These are phyloP conservation scores for Lepidium africanum DNA, from an alignment of 345 rosid species.

Conservation along the genomic window DNA sequence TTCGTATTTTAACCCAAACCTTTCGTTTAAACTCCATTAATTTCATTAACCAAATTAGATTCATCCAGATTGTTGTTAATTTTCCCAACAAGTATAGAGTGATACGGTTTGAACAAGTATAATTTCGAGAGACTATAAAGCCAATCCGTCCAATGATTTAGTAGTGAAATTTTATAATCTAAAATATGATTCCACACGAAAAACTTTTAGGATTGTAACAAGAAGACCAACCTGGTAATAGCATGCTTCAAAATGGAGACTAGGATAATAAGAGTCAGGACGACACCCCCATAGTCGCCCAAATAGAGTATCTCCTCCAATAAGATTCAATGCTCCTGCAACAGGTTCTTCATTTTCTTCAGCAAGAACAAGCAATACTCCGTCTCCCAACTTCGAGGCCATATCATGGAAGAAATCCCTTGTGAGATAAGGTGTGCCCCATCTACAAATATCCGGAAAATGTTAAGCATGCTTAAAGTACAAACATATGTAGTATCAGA, in stretches of 20 bases:
- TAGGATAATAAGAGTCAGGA: constrained; percentile 68
- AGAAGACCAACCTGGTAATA: constrained; percentile 74
- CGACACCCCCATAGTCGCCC: constrained; percentile 98
- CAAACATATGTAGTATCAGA: background rate
- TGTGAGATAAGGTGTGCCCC: constrained; percentile 93
- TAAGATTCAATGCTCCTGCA: constrained; percentile 91
- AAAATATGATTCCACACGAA: background rate
- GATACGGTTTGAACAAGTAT: background rate
- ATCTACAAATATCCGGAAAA: constrained; percentile 37
- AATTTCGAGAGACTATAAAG: too few species aligned
- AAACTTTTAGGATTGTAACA: background rate
- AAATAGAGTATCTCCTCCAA: constrained; percentile 81
- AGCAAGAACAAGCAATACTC: constrained; percentile 67
- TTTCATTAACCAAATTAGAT: too few species aligned
- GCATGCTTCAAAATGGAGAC: constrained; percentile 94
- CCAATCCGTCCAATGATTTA: background rate
- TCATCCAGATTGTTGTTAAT: too few species aligned
- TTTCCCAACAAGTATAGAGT: too few species aligned
- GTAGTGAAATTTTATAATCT: background rate
- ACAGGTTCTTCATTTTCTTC: constrained; percentile 83
- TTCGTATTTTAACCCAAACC: too few species aligned
- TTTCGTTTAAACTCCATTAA: too few species aligned
- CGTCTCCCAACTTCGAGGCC: constrained; percentile 80
- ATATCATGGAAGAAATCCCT: constrained; percentile 76
- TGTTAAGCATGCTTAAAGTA: background rate